Evolutionary conservation across 768 basidiomycete genomes (phyloP), one percentile per base, ranked within the genome.

Genomic region (Mycena filopes): DNA sequence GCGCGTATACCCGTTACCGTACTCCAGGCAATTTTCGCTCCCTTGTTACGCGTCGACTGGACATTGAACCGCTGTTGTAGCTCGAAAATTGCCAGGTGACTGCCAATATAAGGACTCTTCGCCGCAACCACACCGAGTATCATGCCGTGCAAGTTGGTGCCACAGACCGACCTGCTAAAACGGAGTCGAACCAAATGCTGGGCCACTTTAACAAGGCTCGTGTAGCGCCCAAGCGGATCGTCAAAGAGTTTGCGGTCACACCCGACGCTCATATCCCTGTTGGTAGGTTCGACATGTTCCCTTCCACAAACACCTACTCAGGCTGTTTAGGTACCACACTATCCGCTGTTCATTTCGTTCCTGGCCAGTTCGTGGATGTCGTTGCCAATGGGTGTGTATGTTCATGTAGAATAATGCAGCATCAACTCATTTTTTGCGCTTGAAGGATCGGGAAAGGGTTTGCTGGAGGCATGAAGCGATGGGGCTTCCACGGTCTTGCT

Each of bases 111-210:
- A 81, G 81, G 68, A 87, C 88, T 31, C 79, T 88, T 26, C 85
- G 89, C 63, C 82, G 84, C 53, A 82, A 94, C 76, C 84, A 84
- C 71, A 86, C 89, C 31, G 87, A 88, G 71, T 94, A 95, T 72
- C 93, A 96, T 78, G 94, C 93, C n/a, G 91, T 99, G 28, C 95
- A 98, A 76, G 87, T 99, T 18, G 97, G 95, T 54, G 91, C 95
- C 3, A 88, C 91, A 0, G 89, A 97, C 74, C 83, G 85, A 54
- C 84, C 87, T 25, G 78, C 71, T n/a, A 93, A 92, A 77, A 91
- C 86, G 12, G 89, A 90, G 8, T 90, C 91, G 13, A 81, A 82
- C 45, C 89, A 90, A 73, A 93, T 98, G 89, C 81, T 90, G 48
- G 97, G 96, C 0, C 96, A 98, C 76, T 98, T 98, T 77, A 80